These are phyloP conservation scores for Xylaria intraflava DNA, from an alignment of 495 filamentous ascomycete species.

Conservation along the genomic window DNA sequence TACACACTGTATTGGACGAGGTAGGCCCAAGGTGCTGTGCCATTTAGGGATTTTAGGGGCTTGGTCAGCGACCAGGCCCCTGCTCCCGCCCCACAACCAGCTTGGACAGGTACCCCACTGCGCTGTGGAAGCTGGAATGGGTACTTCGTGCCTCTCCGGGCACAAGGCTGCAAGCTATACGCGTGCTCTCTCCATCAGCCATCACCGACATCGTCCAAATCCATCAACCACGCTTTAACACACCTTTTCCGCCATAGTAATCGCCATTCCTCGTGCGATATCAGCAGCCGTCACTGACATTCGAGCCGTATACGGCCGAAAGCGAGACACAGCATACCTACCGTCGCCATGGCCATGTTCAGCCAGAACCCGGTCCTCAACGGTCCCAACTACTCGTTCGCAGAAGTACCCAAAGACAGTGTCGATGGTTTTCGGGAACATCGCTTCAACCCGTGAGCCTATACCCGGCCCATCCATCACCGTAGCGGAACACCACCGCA, in stretches of 20 bases:
- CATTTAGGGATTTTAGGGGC: too few relatives aligned
- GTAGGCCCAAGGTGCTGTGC: too few relatives aligned
- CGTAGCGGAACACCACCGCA: not conserved
- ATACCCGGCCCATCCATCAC: conserved; percentile 2
- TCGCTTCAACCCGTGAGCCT: conserved; percentile 82
- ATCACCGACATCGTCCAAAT: conserved; percentile 15
- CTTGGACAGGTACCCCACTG: too few relatives aligned
- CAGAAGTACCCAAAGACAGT: conserved; percentile 41
- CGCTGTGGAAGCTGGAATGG: too few relatives aligned
- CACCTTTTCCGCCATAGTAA: not conserved
- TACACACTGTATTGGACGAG: too few relatives aligned
- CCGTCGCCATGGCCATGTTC: conserved; percentile 50
- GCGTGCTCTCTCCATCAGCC: conserved; percentile 23
- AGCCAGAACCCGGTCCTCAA: conserved; percentile 57
- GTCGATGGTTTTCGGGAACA: conserved; percentile 57
- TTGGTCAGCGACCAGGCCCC: not conserved
- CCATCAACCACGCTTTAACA: not conserved
- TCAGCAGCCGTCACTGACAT: conserved; percentile 2
- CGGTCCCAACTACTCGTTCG: conserved; percentile 54
- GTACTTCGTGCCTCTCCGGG: not conserved
- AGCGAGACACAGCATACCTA: conserved; percentile 1
- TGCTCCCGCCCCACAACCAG: too few relatives aligned
- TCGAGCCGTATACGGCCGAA: not conserved
- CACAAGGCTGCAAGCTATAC: conserved; percentile 47
- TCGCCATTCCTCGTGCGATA: not conserved